Base-by-base conservation (phyloP, 2,329 filamentous ascomycete species). In the Ilyonectria destructans region DNA sequence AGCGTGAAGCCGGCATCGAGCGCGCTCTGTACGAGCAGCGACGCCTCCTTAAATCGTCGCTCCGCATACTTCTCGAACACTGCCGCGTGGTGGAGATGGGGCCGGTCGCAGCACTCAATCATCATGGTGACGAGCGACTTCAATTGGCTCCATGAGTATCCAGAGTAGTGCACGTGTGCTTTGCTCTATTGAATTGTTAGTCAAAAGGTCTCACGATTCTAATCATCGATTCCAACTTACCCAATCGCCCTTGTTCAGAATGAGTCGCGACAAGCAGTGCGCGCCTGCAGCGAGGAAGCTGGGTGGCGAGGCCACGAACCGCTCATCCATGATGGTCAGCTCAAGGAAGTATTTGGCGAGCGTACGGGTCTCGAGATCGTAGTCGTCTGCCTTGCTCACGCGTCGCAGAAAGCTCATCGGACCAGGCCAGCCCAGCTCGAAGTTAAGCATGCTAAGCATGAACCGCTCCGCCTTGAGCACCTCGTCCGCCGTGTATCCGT, bases 331-430 rank as follows among this genome's bases (percentile, higher is more conserved):
- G 80, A 98, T 91, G 43, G 95, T 97, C 62, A 98, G 89, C 81
- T 99, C 96, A 29, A 99, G 87, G 82, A 99, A 98, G 83, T 99
- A 99, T 84, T 99, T 99, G 75, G 96, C 95, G 62, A 99, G 85
- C 6, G 96, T 98, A 43, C 96, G 90, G 12, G 96, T 98, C 83
- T 99, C 96, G 54, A 97, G 86, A 78, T 99, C 95, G 78, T 98
- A 99, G 78, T 98, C 95, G 79, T 99, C 96, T 15, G 96, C 96
- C 85, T 98, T 98, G 90, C 96, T 98, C 82, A 98, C 96, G 64
- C 96, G 91, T 68, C 96, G 90, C 69, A 99, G 87, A 83, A 99
- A 99, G 85, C 95, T 98, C 96, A 99, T 98, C 1, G 96, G 96
- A 49, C 96, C 96, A n/a, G 96, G 96, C 92, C 94, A 98, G 59